phyloP scores from a whole-genome alignment of 768 basidiomycete species.

The Leccinum longicurvipes region DNA sequence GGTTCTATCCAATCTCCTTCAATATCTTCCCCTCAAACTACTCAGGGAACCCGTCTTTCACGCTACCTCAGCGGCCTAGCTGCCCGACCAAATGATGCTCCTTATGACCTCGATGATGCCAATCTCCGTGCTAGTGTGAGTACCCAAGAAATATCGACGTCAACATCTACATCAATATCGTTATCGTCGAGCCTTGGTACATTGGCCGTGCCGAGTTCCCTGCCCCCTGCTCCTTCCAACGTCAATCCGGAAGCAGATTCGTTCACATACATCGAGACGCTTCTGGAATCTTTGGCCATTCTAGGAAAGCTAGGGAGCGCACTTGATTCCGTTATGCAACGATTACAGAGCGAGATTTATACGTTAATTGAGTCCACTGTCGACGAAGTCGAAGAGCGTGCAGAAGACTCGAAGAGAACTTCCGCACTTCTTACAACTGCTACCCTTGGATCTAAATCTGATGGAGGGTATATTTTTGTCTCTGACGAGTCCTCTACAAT shows the following conservation, averaged over 20 bases:
- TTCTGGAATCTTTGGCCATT: conserved; percentile 90
- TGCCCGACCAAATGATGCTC: conserved; percentile 74
- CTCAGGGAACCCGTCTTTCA: conserved; percentile 49
- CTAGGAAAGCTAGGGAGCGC: conserved; percentile 84
- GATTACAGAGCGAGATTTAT: conserved; percentile 81
- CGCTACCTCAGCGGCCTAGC: conserved; percentile 64
- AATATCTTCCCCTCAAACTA: conserved; percentile 37
- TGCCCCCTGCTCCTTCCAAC: conserved; percentile 23
- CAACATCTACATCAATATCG: conserved; percentile 22
- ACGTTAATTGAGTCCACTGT: conserved; percentile 81
- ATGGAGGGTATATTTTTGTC: conserved; percentile 52
- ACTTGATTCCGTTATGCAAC: conserved; percentile 79
- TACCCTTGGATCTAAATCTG: conserved; percentile 40
- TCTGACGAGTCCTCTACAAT: conserved; percentile 18
- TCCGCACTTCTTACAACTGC: conserved; percentile 36
- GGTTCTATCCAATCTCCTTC: conserved; percentile 25
- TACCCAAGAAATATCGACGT: conserved; percentile 18
- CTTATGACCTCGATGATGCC: conserved; percentile 56
- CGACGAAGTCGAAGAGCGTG: conserved; percentile 89
- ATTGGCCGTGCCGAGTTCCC: conserved; percentile 17
- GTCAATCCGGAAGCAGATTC: conserved; percentile 88
- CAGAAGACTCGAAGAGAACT: conserved; percentile 66
- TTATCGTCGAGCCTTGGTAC: conserved; percentile 24
- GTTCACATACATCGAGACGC: conserved; percentile 87
- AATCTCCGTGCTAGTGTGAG: conserved; percentile 25